phyloP scores from a whole-genome alignment of 345 rosid species.

The Pistacia atlantica region DNA sequence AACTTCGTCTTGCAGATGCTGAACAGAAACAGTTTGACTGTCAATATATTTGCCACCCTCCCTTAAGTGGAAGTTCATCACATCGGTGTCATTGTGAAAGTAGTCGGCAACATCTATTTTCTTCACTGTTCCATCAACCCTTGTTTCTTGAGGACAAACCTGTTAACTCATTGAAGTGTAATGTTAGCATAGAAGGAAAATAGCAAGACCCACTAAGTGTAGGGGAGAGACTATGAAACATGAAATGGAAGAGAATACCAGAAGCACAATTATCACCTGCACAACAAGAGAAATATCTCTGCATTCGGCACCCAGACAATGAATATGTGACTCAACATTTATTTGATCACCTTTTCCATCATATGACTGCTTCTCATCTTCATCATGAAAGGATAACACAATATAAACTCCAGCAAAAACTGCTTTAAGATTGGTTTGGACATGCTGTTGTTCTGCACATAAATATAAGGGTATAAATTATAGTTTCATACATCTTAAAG shows the following conservation, averaged over 20 bases:
- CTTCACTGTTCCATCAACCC: conserved; percentile 66
- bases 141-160: conserved; percentile 73
- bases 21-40: conserved; percentile 41
- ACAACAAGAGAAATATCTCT: conserved; percentile 53
- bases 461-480: conserved; percentile 7
- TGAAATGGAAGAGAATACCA: conserved; percentile 13
- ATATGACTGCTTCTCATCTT: conserved; percentile 29
- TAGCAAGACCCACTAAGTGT: conserved; percentile 14
- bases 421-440: conserved; percentile 68
- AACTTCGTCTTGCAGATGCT: conserved; percentile 62
- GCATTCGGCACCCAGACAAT: conserved; percentile 75
- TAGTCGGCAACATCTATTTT: conserved; percentile 67
- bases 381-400: conserved; percentile 68
- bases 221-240: conserved; percentile 13
- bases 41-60: conserved; percentile 15
- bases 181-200: conserved; percentile 32
- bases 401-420: conserved; percentile 68
- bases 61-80: conserved; percentile 19
- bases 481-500: not conserved
- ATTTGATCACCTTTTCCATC: conserved; percentile 32
- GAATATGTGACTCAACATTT: conserved; percentile 36
- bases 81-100: conserved; percentile 32
- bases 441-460: conserved; percentile 77
- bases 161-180: conserved; percentile 51
- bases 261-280: conserved; percentile 64